Base-by-base conservation (phyloP, 163 green algal genomes). In the Smithsoniella earleae region DNA sequence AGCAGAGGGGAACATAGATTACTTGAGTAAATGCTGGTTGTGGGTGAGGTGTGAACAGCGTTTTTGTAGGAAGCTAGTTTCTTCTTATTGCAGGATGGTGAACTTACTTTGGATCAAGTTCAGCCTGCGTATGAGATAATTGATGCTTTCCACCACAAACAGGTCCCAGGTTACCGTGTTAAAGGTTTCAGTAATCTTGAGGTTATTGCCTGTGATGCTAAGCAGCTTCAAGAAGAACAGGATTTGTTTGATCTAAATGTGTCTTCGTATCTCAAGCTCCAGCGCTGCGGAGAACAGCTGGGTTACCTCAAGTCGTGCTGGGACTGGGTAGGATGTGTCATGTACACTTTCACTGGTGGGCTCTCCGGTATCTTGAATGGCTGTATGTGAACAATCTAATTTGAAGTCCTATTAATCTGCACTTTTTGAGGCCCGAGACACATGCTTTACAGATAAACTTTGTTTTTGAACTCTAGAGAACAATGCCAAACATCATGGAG, bases 331-430 rank as follows among this genome's bases (percentile, higher is more conserved):
- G 80, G 78, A 28, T 81, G 76, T 1, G 89, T 95, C 8, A 88
- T 96, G 81, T 88, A 85, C 83, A 93, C 84, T 0, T 95, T 97
- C 79, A 79, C 72, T 97, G 91, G 89, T 49, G 30, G n/a, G n/a
- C n/a, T n/a, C n/a, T n/a, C n/a, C n/a, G n/a, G n/a, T n/a, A n/a
- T n/a, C n/a, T n/a, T n/a, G n/a, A n/a, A n/a, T n/a, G n/a, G n/a
- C n/a, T n/a, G n/a, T n/a, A n/a, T n/a, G n/a, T n/a, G n/a, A n/a
- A n/a, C n/a, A n/a, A n/a, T n/a, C n/a, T n/a, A n/a, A n/a, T n/a
- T n/a, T n/a, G n/a, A n/a, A n/a, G n/a, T n/a, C n/a, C n/a, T n/a
- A n/a, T n/a, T n/a, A n/a, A n/a, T n/a, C n/a, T n/a, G n/a, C n/a
- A n/a, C n/a, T n/a, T n/a, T n/a, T n/a, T n/a, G n/a, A n/a, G n/a